phyloP scores from a whole-genome alignment of 768 basidiomycete genomes.

The Gloeophyllum trabeum region DNA sequence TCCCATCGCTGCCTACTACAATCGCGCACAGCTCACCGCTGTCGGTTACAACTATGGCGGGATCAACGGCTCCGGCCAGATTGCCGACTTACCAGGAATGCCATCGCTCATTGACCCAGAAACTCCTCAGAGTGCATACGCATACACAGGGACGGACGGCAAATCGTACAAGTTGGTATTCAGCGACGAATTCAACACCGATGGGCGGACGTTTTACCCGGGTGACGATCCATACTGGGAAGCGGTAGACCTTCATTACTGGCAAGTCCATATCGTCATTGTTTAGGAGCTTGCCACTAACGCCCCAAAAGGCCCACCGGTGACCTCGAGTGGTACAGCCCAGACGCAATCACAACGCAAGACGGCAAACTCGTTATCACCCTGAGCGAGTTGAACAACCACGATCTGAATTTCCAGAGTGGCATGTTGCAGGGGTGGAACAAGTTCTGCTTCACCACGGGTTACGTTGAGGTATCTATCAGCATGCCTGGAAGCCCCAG shows the following conservation, averaged over 20 bases:
- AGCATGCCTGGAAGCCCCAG: constrained; percentile 57
- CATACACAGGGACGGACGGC: constrained; percentile 65
- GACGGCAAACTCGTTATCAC: constrained; percentile 77
- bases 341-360: constrained; percentile 60
- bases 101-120: constrained; percentile 65
- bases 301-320: constrained; percentile 38
- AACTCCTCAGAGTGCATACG: constrained; percentile 49
- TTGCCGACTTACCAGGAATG: constrained; percentile 62
- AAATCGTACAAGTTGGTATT: constrained; percentile 75
- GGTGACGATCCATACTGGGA: constrained; percentile 85
- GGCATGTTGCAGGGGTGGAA: constrained; percentile 89
- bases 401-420: constrained; percentile 78
- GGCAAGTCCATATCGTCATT: constrained; percentile 23
- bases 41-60: constrained; percentile 81
- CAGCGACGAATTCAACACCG: constrained; percentile 77
- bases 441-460: constrained; percentile 90
- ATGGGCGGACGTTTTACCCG: constrained; percentile 62
- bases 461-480: constrained; percentile 77
- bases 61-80: constrained; percentile 80
- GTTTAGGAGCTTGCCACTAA: background rate
- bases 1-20: constrained; percentile 62
- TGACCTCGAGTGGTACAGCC: constrained; percentile 81
- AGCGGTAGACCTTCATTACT: constrained; percentile 80
- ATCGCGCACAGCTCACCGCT: constrained; percentile 11
- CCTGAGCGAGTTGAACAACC: constrained; percentile 52